Percentiles rank a stretch among this genome's conserved stretches.
phyloP scores from a whole-genome alignment of 371 early-diverging fungal genomes.

The Mortierella sp. region DNA sequence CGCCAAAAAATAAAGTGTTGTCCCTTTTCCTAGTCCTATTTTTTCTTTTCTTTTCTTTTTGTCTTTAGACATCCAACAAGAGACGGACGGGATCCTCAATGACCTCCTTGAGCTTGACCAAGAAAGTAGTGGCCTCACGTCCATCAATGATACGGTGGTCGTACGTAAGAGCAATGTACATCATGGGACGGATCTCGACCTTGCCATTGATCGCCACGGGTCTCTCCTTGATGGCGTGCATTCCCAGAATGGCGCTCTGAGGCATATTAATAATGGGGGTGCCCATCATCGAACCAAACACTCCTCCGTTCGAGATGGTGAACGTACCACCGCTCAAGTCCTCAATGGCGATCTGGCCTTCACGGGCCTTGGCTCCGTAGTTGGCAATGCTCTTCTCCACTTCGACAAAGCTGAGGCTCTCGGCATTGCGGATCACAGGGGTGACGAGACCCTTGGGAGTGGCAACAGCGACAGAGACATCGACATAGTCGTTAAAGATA shows the following conservation, averaged over 20 bases:
- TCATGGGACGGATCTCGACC: conserved; percentile 97
- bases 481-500: conserved; percentile 94
- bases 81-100: conserved; percentile 96
- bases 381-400: conserved; percentile 92
- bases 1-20: background rate
- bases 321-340: conserved; percentile 98
- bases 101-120: conserved; percentile 94
- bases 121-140: conserved; percentile 98
- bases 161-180: conserved; percentile 98
- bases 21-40: background rate
- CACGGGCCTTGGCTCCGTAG: conserved; percentile 92
- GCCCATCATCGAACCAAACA: conserved; percentile 96
- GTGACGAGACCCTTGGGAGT: conserved; percentile 99
- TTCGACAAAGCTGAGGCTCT: conserved; percentile 85
- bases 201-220: conserved; percentile 94
- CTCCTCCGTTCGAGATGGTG: conserved; percentile 98
- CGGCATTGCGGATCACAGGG: conserved; percentile 94
- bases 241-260: conserved; percentile 96
- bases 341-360: conserved; percentile 95
- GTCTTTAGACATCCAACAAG: conserved; percentile 82
- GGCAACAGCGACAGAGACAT: conserved; percentile 96
- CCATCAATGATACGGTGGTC: conserved; percentile 98
- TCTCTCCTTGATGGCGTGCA: conserved; percentile 98
- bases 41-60: background rate
- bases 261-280: conserved; percentile 99